phyloP scores from a whole-genome alignment of 345 rosid species.

The Kernera saxatilis region DNA sequence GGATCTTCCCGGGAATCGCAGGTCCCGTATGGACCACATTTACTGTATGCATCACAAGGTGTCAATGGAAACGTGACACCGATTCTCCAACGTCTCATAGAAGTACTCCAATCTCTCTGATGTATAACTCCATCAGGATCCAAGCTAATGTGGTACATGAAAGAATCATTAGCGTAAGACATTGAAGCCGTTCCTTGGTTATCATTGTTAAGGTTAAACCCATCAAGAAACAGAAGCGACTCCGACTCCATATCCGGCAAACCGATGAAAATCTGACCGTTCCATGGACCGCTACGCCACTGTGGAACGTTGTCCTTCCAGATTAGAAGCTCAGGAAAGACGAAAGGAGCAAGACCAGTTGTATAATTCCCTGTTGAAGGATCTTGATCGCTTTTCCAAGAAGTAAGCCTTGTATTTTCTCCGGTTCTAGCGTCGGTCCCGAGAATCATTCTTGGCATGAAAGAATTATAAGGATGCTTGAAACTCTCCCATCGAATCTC shows the following conservation, averaged over 20 bases:
- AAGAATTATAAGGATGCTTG: constrained; percentile 33
- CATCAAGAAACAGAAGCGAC: constrained; percentile 29
- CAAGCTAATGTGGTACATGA: constrained; percentile 8
- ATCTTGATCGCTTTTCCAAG: constrained; percentile 52
- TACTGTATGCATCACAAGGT: constrained; percentile 41
- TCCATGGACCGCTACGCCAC: constrained; percentile 67
- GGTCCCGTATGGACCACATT: constrained; percentile 45
- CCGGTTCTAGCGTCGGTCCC: constrained; percentile 25
- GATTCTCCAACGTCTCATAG: constrained; percentile 5
- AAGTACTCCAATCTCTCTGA: constrained; percentile 11
- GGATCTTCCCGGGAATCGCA: constrained; percentile 26
- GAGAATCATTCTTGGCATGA: constrained; percentile 37
- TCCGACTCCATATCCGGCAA: constrained; percentile 21
- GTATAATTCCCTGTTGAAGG: constrained; percentile 49
- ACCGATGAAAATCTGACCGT: constrained; percentile 41
- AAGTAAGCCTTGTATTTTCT: constrained; percentile 27
- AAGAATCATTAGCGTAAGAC: constrained; percentile 4
- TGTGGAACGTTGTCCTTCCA: constrained; percentile 38
- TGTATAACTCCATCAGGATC: constrained; percentile 31
- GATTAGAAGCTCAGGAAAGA: constrained; percentile 32
- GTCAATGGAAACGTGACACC: background rate
- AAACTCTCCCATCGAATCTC: constrained; percentile 56
- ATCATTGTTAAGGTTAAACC: constrained; percentile 21
- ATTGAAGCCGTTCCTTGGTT: constrained; percentile 18
- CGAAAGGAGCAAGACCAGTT: constrained; percentile 21